Evolutionary conservation across 2,329 filamentous ascomycete genomes (phyloP).

Genomic region (Sclerotinia spermophila): DNA sequence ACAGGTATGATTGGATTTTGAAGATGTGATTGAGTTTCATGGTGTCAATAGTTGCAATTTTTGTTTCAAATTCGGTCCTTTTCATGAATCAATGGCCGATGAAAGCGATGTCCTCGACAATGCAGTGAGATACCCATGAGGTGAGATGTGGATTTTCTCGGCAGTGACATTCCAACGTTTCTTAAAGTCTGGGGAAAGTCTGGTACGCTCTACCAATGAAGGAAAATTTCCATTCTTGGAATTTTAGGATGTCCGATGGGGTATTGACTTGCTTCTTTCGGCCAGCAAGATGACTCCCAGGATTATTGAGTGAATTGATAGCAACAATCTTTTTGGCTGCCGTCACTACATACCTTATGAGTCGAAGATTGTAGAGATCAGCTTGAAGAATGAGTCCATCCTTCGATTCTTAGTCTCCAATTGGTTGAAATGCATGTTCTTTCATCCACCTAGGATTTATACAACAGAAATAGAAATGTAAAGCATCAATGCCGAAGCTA

Average conservation of each 20-base stretch:
- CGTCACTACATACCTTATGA: background rate
- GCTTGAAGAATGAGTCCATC: background rate
- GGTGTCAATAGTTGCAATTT: background rate
- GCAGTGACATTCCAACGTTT: background rate
- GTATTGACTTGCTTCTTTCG: background rate
- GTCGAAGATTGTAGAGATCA: background rate
- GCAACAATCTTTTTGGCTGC: background rate
- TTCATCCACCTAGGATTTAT: background rate
- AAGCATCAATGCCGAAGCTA: background rate
- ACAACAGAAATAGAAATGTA: background rate
- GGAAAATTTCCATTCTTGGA: background rate
- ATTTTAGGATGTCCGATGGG: background rate
- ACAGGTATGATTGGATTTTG: background rate
- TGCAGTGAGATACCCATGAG: background rate
- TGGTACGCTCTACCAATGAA: background rate
- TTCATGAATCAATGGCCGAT: background rate
- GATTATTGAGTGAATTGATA: background rate
- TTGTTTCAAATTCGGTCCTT: conserved; percentile 1
- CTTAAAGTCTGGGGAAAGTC: background rate
- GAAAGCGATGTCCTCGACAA: background rate
- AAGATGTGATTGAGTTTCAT: background rate
- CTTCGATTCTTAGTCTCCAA: background rate
- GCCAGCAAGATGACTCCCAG: background rate
- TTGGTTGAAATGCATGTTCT: background rate
- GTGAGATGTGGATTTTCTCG: background rate